Evolutionary conservation across 139 green algal genomes (phyloP).

Genomic region (Edaphochlamys debaryana): DNA sequence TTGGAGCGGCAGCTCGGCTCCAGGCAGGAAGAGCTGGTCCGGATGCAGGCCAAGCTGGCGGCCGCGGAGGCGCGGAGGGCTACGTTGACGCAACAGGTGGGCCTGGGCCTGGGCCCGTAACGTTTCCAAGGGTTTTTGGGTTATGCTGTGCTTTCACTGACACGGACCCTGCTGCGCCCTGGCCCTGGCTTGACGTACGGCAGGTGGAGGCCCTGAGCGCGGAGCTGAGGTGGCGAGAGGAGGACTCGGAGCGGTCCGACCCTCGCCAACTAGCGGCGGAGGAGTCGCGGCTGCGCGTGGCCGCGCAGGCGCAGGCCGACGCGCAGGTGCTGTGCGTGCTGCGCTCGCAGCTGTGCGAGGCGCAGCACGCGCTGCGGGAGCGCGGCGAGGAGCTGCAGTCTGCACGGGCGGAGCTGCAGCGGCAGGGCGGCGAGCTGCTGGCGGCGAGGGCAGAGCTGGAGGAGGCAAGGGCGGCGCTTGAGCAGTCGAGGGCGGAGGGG

Average conservation of each 20-base stretch:
- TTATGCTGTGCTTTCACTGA: too few relatives aligned
- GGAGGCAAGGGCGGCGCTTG: neutral
- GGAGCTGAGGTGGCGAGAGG: neutral
- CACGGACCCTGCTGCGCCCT: too few relatives aligned
- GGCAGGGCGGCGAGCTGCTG: neutral
- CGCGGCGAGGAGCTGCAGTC: neutral
- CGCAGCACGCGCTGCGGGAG: neutral
- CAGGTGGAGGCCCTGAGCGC: slow-evolving; percentile 11
- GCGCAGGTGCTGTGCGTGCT: slow-evolving; percentile 12
- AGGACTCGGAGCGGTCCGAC: too few relatives aligned
- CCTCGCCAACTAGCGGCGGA: too few relatives aligned
- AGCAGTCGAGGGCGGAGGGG: too few relatives aligned
- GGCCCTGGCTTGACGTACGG: too few relatives aligned
- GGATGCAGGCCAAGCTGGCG: neutral
- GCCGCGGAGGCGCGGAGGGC: neutral
- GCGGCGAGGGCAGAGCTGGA: neutral
- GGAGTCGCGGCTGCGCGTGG: slow-evolving; percentile 11
- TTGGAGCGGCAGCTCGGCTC: neutral
- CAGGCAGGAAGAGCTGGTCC: slow-evolving; percentile 2
- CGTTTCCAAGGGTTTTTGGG: too few relatives aligned
- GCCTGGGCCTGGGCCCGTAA: too few relatives aligned
- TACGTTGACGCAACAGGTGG: neutral
- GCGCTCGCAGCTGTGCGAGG: slow-evolving; percentile 1
- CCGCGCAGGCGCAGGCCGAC: slow-evolving; percentile 17
- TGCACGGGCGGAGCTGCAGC: neutral